Conservation (phyloP, 2,329 filamentous ascomycete species). For the Daldinia sp. region DNA sequence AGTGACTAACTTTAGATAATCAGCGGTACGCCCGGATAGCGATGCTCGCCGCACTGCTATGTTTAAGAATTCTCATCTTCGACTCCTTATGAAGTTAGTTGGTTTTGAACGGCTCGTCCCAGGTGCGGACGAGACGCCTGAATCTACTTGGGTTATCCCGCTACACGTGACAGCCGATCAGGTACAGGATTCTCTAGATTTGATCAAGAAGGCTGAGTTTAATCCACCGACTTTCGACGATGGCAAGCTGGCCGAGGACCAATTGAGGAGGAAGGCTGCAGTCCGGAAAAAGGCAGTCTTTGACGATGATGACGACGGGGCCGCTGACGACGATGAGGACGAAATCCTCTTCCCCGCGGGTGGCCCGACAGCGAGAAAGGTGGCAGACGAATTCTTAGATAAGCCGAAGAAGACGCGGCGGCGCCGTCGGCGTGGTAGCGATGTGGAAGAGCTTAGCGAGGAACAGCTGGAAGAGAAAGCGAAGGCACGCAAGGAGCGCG, state of each 20-base stretch:
- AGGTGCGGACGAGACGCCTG: constrained; percentile 74
- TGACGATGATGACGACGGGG: constrained; percentile 79
- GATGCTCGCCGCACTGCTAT: constrained; percentile 77
- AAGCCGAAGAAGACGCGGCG: constrained; percentile 71
- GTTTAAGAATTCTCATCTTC: constrained; percentile 89
- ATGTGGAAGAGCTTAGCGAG: constrained; percentile 65
- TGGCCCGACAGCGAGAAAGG: constrained; percentile 70
- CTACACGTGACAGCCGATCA: constrained; percentile 71
- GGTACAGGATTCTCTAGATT: constrained; percentile 75
- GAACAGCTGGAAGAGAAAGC: constrained; percentile 74
- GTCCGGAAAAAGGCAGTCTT: constrained; percentile 70
- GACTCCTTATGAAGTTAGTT: constrained; percentile 82
- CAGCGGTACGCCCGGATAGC: constrained; percentile 73
- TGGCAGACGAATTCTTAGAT: constrained; percentile 64
- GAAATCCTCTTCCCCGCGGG: constrained; percentile 77
- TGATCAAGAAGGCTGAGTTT: constrained; percentile 83
- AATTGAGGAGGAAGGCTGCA: constrained; percentile 78
- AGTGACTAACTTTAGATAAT: constrained; percentile 47
- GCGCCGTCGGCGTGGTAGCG: constrained; percentile 57
- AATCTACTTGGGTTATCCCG: constrained; percentile 84
- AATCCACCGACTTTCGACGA: constrained; percentile 82
- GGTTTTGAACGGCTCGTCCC: constrained; percentile 73
- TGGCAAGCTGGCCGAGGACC: constrained; percentile 77
- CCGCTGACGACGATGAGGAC: constrained; percentile 65
- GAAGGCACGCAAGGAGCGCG: constrained; percentile 71